These are phyloP conservation scores for Paramecium tetraurelia DNA, from an alignment of 73 alveolate species.

Conservation along the genomic window DNA sequence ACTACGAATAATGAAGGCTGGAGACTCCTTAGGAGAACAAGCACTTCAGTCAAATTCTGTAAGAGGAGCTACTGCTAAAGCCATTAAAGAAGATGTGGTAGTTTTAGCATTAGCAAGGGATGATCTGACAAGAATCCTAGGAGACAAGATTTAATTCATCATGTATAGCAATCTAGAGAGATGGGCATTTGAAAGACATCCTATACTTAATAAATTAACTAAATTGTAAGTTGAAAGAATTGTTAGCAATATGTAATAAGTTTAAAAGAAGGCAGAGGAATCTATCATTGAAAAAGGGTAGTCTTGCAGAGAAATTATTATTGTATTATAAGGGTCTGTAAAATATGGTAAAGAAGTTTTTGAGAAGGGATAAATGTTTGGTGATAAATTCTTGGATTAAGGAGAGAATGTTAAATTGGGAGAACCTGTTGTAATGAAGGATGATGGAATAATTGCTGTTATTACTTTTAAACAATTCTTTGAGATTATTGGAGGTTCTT, in stretches of 20 bases:
- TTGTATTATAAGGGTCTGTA: constrained; percentile 55
- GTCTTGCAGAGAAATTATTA: constrained; percentile 17
- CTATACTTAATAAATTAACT: constrained; percentile 30
- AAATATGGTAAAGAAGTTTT: neutral
- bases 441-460: constrained; percentile 47
- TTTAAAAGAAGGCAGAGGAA: neutral
- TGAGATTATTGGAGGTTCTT: constrained; percentile 58
- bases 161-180: constrained; percentile 48
- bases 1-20: constrained; percentile 58
- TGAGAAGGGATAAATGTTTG: constrained; percentile 35
- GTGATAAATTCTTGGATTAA: constrained; percentile 30
- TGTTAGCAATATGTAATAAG: neutral
- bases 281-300: neutral
- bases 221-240: constrained; percentile 60
- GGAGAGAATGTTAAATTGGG: neutral
- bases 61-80: constrained; percentile 74
- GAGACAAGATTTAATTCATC: constrained; percentile 59
- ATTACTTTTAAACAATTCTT: constrained; percentile 10
- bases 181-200: constrained; percentile 60
- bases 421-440: neutral
- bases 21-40: constrained; percentile 73
- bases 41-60: constrained; percentile 52
- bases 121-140: constrained; percentile 63
- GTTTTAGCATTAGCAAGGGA: constrained; percentile 57
- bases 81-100: constrained; percentile 55